Base-by-base conservation (phyloP, 192 early-diverging fungal species). In the Rhizoclosmatium sp. region DNA sequence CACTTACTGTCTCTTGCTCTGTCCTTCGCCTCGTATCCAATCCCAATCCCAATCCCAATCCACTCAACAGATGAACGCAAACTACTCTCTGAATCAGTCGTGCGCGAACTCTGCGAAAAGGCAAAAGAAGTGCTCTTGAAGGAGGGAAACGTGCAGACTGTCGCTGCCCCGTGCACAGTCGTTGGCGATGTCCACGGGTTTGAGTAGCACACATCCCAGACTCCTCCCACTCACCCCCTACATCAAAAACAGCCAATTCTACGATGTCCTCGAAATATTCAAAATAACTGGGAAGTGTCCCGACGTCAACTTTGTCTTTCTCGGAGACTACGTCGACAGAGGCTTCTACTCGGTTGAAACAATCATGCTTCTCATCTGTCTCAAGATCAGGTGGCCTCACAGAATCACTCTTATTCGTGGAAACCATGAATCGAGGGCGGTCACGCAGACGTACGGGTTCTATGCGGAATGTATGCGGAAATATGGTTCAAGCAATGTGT, bases 151-250 rank as follows among this genome's bases (percentile, higher is more conserved):
- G 93, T 97, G 44, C 86, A 93, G 14, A 86, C 86, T 40, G 93
- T 98, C 48, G 84, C 85, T 23, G 92, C 96, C 10, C 97, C 97
- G 44, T 93, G 95, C 45, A 97, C 95, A 0, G 92, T 98, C 2
- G 91, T 96, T n/a, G 94, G 95, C 40, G 95, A 96, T 76, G 94
- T 96, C 66, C 94, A 95, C 81, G 95, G 95, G 88, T 94, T 90
- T 79, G 56, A 21, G 14, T 58, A 58, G n/a, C 56, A 41, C 62
- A 16, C 21, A 16, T 23, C 62, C 10, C 62, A 45, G 31, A 5
- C n/a, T 42, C 67, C 44, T 41, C 47, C 10, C 47, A 19, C 67
- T 4, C 67, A n/a, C 9, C 5, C n/a, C 61, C 40, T 9, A 64
- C 40, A 9, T 64, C 51, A 16, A 31, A 31, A 31, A 31, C 44